Evolutionary conservation across 768 basidiomycete genomes (phyloP).

Genomic region (Phylloporus sp.): DNA sequence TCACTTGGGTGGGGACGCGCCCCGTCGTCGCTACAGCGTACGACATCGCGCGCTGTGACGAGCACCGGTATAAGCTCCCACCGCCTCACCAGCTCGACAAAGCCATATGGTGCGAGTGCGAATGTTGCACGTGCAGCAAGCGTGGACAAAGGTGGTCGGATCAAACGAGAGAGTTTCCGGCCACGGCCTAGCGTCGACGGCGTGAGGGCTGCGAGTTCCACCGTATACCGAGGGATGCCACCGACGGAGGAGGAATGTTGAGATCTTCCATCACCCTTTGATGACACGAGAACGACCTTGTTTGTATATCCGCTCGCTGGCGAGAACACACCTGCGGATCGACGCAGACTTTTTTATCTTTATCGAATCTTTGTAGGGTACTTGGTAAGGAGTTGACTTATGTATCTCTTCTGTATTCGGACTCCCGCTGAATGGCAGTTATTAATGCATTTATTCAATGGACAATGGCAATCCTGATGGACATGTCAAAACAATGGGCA

Average conservation of each 20-base stretch:
- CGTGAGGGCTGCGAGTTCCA: conserved; percentile 1
- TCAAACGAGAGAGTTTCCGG: conserved; percentile 75
- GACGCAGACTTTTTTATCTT: conserved; percentile 18
- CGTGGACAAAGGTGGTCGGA: conserved; percentile 47
- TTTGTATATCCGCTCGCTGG: conserved; percentile 19
- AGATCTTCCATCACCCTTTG: conserved; percentile 3
- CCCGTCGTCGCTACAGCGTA: conserved; percentile 32
- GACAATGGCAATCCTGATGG: neutral
- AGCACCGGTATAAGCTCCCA: conserved; percentile 6
- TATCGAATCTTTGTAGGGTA: conserved; percentile 20
- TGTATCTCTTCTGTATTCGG: neutral
- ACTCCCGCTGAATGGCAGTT: neutral
- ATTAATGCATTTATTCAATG: neutral
- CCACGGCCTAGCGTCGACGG: conserved; percentile 73
- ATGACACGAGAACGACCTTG: neutral
- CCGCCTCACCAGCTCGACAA: conserved; percentile 9
- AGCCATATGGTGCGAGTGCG: conserved; percentile 13
- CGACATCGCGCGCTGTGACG: conserved; percentile 20
- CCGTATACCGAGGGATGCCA: conserved; percentile 23
- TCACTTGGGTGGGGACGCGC: conserved; percentile 34
- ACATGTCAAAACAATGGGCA: too few relatives aligned
- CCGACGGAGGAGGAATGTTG: conserved; percentile 22
- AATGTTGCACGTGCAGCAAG: conserved; percentile 11
- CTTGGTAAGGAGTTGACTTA: neutral
- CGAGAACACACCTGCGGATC: conserved; percentile 11